Evolutionary conservation across 106 monocot genomes (phyloP), one percentile per base, ranked within the genome.

Genomic region (Allium cepa): DNA sequence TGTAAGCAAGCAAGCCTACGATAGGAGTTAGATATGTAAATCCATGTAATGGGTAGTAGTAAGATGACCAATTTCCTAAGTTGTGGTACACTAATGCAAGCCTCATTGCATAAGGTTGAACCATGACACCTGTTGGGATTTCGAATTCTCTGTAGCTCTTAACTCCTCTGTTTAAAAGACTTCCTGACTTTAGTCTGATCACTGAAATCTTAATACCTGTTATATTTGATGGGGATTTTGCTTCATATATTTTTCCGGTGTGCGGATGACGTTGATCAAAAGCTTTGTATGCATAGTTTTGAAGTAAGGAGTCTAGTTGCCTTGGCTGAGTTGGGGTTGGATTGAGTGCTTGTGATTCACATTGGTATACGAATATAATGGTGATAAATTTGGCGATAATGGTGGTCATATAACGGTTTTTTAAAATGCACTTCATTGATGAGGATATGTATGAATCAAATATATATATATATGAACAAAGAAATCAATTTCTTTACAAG

Each of bases 71-170:
- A 57, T 87, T 87, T 17, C 86, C 96, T 16, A 97, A 56, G 60
- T 97, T 89, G 26, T 97, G 92, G 68, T 97, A 97, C 48, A 97
- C 96, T 64, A 99, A 60, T 8, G 83, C 89, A 36, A 99, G 80
- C 63, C 97, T 78, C 48, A 69, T 70, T 7, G 83, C 87, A 48
- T 84, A 87, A 0, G 97, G 92, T 26, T 74, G 75, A 11, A 82
- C 77, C 14, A 72, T 57, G 55, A 99, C 62, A 26, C 92, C 92
- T 2, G 56, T 17, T 3, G 92, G 92, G 22, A 99, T 83, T 4
- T 73, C 49, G 56, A 92, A 92, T 52, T 92, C 84, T 50, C 85
- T 85, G 75, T 75, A 92, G 28, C 57, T 59, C 16, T 1, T 27
- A 13, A 87, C 49, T 17, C 97, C 97, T 47, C 78, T 82, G 11